These are phyloP conservation scores for Halteria grandinella DNA, from an alignment of 73 alveolate genomes.

Conservation along the genomic window DNA sequence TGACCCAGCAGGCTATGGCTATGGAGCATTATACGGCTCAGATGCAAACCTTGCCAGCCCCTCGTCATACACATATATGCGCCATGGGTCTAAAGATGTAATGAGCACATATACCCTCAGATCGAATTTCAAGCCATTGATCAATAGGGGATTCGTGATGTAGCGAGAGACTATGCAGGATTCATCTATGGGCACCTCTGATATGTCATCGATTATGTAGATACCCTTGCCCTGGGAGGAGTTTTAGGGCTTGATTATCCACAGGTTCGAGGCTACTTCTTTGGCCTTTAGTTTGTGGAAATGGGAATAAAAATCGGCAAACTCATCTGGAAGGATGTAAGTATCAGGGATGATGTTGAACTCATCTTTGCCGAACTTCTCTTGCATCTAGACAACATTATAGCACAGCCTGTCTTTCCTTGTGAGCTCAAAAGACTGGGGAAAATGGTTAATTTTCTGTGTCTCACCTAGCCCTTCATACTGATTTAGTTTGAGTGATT, in stretches of 20 bases:
- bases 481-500: constrained; percentile 47
- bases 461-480: constrained; percentile 72
- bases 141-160: constrained; percentile 57
- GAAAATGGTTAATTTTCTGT: constrained; percentile 93
- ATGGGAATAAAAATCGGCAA: constrained; percentile 79
- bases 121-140: constrained; percentile 64
- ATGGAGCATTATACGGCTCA: no score
- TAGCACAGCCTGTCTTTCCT: constrained; percentile 77
- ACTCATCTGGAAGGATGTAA: constrained; percentile 88
- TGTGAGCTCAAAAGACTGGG: constrained; percentile 83
- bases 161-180: constrained; percentile 66
- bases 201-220: constrained; percentile 70
- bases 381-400: constrained; percentile 79
- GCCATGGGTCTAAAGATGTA: constrained; percentile 50
- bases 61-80: constrained; percentile 58
- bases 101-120: constrained; percentile 62
- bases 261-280: constrained; percentile 62
- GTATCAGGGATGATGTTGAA: constrained; percentile 88
- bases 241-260: constrained; percentile 83
- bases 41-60: constrained; percentile 67
- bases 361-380: constrained; percentile 74
- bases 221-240: constrained; percentile 89
- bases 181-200: constrained; percentile 70
- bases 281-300: constrained; percentile 70
- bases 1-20: no score